A percentile compares a stretch with the other conserved stretches of the same genome.
phyloP scores from a whole-genome alignment of 2,329 filamentous ascomycete species.

The Colletotrichum viniferum region DNA sequence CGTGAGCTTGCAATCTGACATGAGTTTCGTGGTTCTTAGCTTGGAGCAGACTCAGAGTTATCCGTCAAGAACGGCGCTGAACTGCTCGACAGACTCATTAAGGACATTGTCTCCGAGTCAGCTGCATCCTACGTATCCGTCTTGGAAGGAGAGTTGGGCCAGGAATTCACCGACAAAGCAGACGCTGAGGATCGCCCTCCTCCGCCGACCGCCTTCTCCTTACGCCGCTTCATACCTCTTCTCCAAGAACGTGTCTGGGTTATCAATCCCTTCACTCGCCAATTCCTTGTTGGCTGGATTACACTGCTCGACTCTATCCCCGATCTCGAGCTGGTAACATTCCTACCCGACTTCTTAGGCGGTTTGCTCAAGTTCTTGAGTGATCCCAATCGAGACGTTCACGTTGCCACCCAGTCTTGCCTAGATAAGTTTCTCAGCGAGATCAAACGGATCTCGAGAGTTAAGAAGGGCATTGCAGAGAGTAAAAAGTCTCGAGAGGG shows the following conservation, averaged over 20 bases:
- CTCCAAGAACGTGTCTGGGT: slow-evolving; percentile 94
- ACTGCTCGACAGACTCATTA: slow-evolving; percentile 89
- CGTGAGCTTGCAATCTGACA: background rate
- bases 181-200: slow-evolving; percentile 36
- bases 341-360: slow-evolving; percentile 87
- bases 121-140: slow-evolving; percentile 94
- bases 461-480: slow-evolving; percentile 91
- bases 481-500: slow-evolving; percentile 75
- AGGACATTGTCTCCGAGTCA: slow-evolving; percentile 95
- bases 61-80: slow-evolving; percentile 99
- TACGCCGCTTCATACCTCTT: slow-evolving; percentile 88
- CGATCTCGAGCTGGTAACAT: slow-evolving; percentile 91
- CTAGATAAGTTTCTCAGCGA: slow-evolving; percentile 90
- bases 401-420: slow-evolving; percentile 86
- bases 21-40: slow-evolving; percentile 49
- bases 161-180: slow-evolving; percentile 48
- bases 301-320: slow-evolving; percentile 94
- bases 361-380: slow-evolving; percentile 91
- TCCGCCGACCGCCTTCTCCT: slow-evolving; percentile 86
- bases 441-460: slow-evolving; percentile 90
- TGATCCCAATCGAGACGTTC: slow-evolving; percentile 91
- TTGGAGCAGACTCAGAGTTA: slow-evolving; percentile 93
- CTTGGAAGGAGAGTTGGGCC: slow-evolving; percentile 63
- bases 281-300: slow-evolving; percentile 96
- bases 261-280: slow-evolving; percentile 91